These are phyloP conservation scores for Zalaria obscura DNA, from an alignment of 2,329 filamentous ascomycete genomes.

Conservation along the genomic window DNA sequence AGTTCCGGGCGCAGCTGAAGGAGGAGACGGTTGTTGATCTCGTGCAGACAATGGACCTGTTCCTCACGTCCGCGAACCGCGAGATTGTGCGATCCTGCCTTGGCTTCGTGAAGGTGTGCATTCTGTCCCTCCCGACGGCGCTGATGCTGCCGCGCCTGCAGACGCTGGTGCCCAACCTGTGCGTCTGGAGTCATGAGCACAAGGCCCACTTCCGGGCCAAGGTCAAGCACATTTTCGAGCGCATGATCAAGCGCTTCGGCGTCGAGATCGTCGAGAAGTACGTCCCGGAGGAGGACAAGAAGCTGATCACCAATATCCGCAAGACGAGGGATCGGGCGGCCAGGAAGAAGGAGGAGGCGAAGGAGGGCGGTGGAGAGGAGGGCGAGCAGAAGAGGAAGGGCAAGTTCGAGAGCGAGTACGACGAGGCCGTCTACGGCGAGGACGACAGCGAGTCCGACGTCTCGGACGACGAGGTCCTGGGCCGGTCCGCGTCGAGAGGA, in stretches of 20 bases:
- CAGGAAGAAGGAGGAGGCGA: conserved; percentile 63
- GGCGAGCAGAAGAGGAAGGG: conserved; percentile 38
- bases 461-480: conserved; percentile 44
- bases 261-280: conserved; percentile 64
- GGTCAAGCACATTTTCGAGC: conserved; percentile 94
- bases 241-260: conserved; percentile 84
- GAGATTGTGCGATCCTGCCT: conserved; percentile 92
- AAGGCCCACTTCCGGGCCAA: conserved; percentile 95
- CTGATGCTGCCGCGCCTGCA: conserved; percentile 66
- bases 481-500: conserved; percentile 30
- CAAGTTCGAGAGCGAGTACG: conserved; percentile 83
- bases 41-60: conserved; percentile 89
- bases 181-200: conserved; percentile 96
- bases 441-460: conserved; percentile 44
- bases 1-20: conserved; percentile 63
- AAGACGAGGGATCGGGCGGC: conserved; percentile 88
- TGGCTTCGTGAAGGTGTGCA: conserved; percentile 91
- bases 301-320: conserved; percentile 84
- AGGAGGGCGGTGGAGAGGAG: conserved; percentile 42
- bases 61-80: conserved; percentile 89
- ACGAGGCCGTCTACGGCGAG: conserved; percentile 79
- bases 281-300: conserved; percentile 75
- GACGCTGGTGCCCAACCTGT: conserved; percentile 72
- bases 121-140: conserved; percentile 68
- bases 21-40: conserved; percentile 63